Percentiles rank a stretch among this genome's conserved stretches.
Evolutionary conservation across 2,329 filamentous ascomycete genomes (phyloP).

Genomic region (Nemania serpens): DNA sequence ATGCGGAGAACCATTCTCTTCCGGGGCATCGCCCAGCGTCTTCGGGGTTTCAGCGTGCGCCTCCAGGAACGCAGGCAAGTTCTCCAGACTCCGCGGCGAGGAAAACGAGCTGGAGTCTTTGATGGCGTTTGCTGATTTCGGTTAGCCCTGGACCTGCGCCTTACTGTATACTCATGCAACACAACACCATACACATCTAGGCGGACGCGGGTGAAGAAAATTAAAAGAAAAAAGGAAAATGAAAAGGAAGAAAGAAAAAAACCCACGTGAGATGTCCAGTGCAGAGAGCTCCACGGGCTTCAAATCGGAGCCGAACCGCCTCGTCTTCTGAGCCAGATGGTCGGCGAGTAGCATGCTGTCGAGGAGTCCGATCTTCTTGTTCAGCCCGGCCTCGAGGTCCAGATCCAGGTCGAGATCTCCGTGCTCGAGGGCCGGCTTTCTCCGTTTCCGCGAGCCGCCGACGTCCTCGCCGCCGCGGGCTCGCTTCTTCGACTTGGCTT

Average conservation of each 20-base stretch:
- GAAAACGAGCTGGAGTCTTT: constrained; percentile 78
- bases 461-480: constrained; percentile 52
- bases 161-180: too few relatives aligned
- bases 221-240: neutral
- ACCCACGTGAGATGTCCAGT: constrained; percentile 74
- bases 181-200: neutral
- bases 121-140: constrained; percentile 68
- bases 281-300: constrained; percentile 86
- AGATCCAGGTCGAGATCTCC: constrained; percentile 64
- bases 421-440: constrained; percentile 57
- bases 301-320: constrained; percentile 77
- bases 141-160: neutral
- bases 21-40: constrained; percentile 66
- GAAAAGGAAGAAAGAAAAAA: constrained; percentile 16
- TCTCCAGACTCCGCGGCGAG: constrained; percentile 67
- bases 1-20: constrained; percentile 75
- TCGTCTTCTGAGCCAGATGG: constrained; percentile 79
- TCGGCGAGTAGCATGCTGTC: constrained; percentile 83
- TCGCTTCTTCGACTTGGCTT: constrained; percentile 56
- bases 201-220: neutral
- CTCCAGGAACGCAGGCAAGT: constrained; percentile 80
- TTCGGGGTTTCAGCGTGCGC: constrained; percentile 61
- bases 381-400: constrained; percentile 74
- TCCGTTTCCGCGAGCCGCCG: constrained; percentile 53
- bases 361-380: constrained; percentile 80